Evolutionary conservation across 1,284 basidiomycete species (phyloP).

Genomic region (Chalciporus sp.): DNA sequence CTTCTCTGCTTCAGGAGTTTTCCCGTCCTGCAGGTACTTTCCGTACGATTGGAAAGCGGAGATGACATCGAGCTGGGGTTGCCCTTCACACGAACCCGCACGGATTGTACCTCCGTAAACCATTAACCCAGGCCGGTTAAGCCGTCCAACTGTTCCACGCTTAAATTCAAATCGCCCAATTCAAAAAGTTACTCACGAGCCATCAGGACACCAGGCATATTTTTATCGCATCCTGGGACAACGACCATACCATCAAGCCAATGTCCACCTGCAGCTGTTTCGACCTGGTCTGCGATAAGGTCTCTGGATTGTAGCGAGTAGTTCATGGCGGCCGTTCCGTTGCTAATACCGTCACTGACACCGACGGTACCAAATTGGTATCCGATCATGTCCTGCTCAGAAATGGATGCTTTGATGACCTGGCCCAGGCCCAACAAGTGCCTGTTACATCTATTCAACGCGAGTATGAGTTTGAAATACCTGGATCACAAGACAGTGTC

Average conservation of each 20-base stretch:
- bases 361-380: slow-evolving; percentile 98
- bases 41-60: slow-evolving; percentile 96
- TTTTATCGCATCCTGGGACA: slow-evolving; percentile 96
- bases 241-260: slow-evolving; percentile 99
- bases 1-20: slow-evolving; percentile 80
- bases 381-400: slow-evolving; percentile 77
- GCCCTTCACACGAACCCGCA: slow-evolving; percentile 83
- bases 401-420: slow-evolving; percentile 82
- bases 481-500: background rate
- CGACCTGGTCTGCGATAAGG: slow-evolving; percentile 95
- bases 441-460: slow-evolving; percentile 75
- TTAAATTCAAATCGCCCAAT: slow-evolving; percentile 22
- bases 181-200: slow-evolving; percentile 65
- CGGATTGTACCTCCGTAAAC: slow-evolving; percentile 96
- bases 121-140: slow-evolving; percentile 95
- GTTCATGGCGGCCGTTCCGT: slow-evolving; percentile 92
- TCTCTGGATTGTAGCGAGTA: slow-evolving; percentile 96
- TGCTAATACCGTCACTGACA: slow-evolving; percentile 97
- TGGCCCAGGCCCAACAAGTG: slow-evolving; percentile 90
- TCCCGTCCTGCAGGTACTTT: slow-evolving; percentile 87
- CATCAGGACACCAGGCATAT: slow-evolving; percentile 96
- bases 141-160: slow-evolving; percentile 68
- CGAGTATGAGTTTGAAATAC: slow-evolving; percentile 6
- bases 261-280: slow-evolving; percentile 95
- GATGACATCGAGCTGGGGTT: slow-evolving; percentile 86